Percentiles rank a stretch among this genome's conserved stretches.
These are phyloP conservation scores for Tolypocladium sp. DNA, from an alignment of 2,329 filamentous ascomycete genomes.

Conservation along the genomic window DNA sequence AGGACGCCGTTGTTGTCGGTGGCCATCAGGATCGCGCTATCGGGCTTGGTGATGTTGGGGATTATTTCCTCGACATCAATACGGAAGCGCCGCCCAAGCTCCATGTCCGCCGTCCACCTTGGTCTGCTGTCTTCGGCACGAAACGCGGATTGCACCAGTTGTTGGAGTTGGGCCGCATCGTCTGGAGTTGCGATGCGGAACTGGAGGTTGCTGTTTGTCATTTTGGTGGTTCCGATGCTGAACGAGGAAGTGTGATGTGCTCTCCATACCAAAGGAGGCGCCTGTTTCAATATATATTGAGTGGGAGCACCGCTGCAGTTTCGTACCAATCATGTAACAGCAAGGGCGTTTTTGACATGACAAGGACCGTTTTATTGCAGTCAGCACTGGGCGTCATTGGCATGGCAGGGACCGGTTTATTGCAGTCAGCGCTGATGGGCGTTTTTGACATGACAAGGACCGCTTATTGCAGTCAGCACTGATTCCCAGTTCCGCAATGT, in stretches of 20 bases:
- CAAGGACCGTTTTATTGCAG: not conserved
- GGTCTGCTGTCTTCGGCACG: not conserved
- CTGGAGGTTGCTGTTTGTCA: not conserved
- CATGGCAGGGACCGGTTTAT: too few species aligned
- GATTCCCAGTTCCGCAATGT: too few species aligned
- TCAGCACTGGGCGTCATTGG: too few species aligned
- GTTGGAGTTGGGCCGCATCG: not conserved
- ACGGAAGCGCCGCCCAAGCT: not conserved
- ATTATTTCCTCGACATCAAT: not conserved
- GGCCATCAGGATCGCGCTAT: not conserved
- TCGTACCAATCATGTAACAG: not conserved
- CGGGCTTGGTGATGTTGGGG: not conserved
- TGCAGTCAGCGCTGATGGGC: too few species aligned
- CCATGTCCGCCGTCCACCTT: not conserved
- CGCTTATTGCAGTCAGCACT: not conserved
- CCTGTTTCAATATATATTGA: not conserved
- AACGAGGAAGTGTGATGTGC: too few species aligned
- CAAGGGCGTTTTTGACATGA: not conserved
- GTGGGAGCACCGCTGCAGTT: not conserved
- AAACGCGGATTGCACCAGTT: not conserved
- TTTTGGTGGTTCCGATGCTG: not conserved
- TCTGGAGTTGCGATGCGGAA: not conserved
- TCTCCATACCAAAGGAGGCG: too few species aligned
- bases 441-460: not conserved
- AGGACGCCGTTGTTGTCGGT: not conserved